Base-by-base conservation (phyloP, 306 rosid species). In the Quercus parvula region DNA sequence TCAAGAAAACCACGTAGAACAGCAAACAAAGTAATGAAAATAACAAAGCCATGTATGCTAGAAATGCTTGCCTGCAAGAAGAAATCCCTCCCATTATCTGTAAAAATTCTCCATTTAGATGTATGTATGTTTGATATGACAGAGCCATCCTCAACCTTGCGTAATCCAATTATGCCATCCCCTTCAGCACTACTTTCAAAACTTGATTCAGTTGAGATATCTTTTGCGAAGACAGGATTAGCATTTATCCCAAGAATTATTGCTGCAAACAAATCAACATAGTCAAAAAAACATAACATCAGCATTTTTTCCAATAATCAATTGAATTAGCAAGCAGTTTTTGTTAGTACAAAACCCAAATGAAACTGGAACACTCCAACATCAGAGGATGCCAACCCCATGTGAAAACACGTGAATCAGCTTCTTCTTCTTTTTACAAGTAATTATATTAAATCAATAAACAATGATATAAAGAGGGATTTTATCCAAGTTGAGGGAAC, bases 91-190 rank as follows among this genome's bases (percentile, higher is more conserved):
- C 86, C 99, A 75, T 82, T 77, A 88, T 92, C 97, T 0, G 98
- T 94, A 82, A 92, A 94, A 41, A 94, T 77, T 86, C 98, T 91
- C 98, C 98, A 94, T 86, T 94, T 94, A n/a, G 97, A 88, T 73
- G 97, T 94, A 82, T 94, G 99, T 85, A 77, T 57, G 85, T 94
- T 94, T 78, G 97, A 94, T 77, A 86, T 83, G n/a, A 92, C 85
- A 78, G 92, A 90, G 67, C 90, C 97, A 75, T 91, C 99, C 83
- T 94, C 97, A 81, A 94, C 78, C 86, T 85, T 87, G 13, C 64
- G 87, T n/a, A 92, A 79, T 66, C 90, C 92, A 79, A 41, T 19
- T 35, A 67, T n/a, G 20, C 81, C 87, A 75, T 77, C 83, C 64
- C 70, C 79, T 81, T 82, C 89, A 6, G 41, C 17, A 56, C 78